phyloP scores from a whole-genome alignment of 352 stramenopile species.

The Phytophthora ramorum region DNA sequence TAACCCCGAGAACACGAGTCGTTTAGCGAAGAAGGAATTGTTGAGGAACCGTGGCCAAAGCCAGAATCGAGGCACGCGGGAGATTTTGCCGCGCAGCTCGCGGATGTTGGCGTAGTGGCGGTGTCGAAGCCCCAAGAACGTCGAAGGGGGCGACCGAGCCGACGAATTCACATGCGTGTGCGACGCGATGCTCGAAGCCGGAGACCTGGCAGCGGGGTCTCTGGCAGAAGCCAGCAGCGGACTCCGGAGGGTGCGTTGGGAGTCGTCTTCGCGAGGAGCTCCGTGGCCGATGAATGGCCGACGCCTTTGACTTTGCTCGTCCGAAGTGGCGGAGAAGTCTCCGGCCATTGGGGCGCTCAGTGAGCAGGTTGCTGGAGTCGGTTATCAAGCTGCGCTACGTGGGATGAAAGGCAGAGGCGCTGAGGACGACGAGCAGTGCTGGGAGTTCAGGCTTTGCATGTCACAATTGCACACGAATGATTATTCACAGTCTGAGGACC shows the following conservation, averaged over 20 bases:
- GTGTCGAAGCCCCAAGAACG: slow-evolving; percentile 11
- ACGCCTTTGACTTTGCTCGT: slow-evolving; percentile 8
- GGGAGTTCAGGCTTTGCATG: not conserved
- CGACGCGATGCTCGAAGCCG: slow-evolving; percentile 9
- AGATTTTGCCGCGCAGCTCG: slow-evolving; percentile 34
- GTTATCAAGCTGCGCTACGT: slow-evolving; percentile 6
- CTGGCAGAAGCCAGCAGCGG: slow-evolving; percentile 15
- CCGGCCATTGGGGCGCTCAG: slow-evolving; percentile 5
- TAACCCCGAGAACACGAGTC: slow-evolving; percentile 52
- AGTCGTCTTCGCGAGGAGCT: slow-evolving; percentile 28
- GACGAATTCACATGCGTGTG: slow-evolving; percentile 7
- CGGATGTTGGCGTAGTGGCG: slow-evolving; percentile 25
- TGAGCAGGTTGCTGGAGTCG: slow-evolving; percentile 3
- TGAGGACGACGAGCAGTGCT: not conserved
- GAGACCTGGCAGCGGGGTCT: slow-evolving; percentile 7
- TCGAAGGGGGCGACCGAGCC: slow-evolving; percentile 4
- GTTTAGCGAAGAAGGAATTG: slow-evolving; percentile 81
- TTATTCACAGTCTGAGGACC: not conserved
- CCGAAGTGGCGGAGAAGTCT: slow-evolving; percentile 1
- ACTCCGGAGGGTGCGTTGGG: slow-evolving; percentile 18
- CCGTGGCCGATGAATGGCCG: slow-evolving; percentile 22
- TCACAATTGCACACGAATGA: slow-evolving; percentile 16
- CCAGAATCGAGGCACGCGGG: slow-evolving; percentile 53
- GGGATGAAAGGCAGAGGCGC: not conserved
- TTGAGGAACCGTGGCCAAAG: slow-evolving; percentile 59